Percentiles rank a stretch among this genome's conserved stretches.
Evolutionary conservation across 2,329 filamentous ascomycete genomes (phyloP).

Genomic region (Aspergillus spinulosporus): DNA sequence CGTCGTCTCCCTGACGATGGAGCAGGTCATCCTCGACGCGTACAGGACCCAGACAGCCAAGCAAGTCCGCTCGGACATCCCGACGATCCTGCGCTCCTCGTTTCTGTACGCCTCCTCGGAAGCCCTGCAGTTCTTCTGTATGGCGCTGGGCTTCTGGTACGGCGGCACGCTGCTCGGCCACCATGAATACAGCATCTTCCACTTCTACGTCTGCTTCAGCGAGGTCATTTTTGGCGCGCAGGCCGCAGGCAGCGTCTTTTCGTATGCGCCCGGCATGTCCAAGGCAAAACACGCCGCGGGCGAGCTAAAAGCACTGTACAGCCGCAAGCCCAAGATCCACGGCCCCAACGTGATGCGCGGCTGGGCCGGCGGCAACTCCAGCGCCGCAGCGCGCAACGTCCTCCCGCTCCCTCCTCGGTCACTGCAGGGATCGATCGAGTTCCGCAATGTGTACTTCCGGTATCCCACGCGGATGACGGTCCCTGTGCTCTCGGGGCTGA

Average conservation of each 20-base stretch:
- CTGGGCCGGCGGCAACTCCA: background rate
- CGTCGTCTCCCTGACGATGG: slow-evolving; percentile 52
- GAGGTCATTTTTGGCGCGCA: slow-evolving; percentile 42
- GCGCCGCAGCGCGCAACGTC: too few species aligned
- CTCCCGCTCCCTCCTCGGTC: slow-evolving; percentile 19
- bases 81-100: slow-evolving; percentile 25
- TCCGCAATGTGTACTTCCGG: slow-evolving; percentile 45
- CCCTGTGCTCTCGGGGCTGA: slow-evolving; percentile 22
- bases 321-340: slow-evolving; percentile 47
- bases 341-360: slow-evolving; percentile 36
- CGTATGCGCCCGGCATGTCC: slow-evolving; percentile 34
- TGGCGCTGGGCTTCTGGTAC: slow-evolving; percentile 62
- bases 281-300: slow-evolving; percentile 37
- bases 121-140: slow-evolving; percentile 29
- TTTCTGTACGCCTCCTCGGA: slow-evolving; percentile 35
- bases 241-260: slow-evolving; percentile 31
- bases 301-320: slow-evolving; percentile 46
- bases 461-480: slow-evolving; percentile 26
- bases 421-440: slow-evolving; percentile 42
- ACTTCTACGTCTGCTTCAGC: slow-evolving; percentile 50
- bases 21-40: slow-evolving; percentile 41
- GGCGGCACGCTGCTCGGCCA: slow-evolving; percentile 60
- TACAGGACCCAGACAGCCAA: slow-evolving; percentile 36
- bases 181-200: slow-evolving; percentile 44
- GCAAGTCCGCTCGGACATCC: slow-evolving; percentile 26